Evolutionary conservation across 2,329 filamentous ascomycete species (phyloP), one percentile per base, ranked within the genome.

Genomic region (Botrytis fabae): DNA sequence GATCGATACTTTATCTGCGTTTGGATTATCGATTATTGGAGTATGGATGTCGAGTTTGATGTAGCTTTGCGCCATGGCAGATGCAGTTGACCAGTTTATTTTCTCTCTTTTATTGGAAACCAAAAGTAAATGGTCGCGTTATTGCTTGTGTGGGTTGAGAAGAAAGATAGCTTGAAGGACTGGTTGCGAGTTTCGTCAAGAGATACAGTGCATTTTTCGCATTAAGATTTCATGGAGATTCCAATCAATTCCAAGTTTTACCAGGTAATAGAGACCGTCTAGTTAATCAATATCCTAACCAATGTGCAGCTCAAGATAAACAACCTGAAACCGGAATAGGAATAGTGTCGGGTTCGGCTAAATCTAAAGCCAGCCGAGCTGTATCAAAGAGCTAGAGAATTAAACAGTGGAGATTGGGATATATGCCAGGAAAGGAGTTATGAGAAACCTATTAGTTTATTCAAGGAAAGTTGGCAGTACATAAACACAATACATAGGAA

Each of bases 21-120:
- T 28, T 18, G 51, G n/a, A 28, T 18, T 18, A 6, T 8, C n/a
- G 51, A 54, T 54, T n/a, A 28, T 54, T 18, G n/a, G 6, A 18
- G 51, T 25, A 18, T n/a, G n/a, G 1, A 54, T 28, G 7, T 28
- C n/a, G n/a, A 8, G 8, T 3, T 54, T 6, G 6, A 18, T 54
- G 51, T 2, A 28, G 28, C 1, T 1, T 54, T 54, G n/a, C n/a
- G 51, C 12, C n/a, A 54, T 54, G n/a, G n/a, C 7, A 2, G 2
- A 18, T 54, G 6, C 14, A 8, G 1, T 2, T 8, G n/a, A 6
- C 7, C 5, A 28, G 6, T 1, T 1, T 14, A 2, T 28, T 54
- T 2, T 54, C 1, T 18, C 6, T 18, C 6, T 16, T 28, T 2
- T 18, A 18, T 54, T 12, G 12, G 6, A 18, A n/a, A 54, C n/a